These are phyloP conservation scores for Aegilops umbellulata DNA, from an alignment of 176 grass and related monocot species.

Conservation along the genomic window DNA sequence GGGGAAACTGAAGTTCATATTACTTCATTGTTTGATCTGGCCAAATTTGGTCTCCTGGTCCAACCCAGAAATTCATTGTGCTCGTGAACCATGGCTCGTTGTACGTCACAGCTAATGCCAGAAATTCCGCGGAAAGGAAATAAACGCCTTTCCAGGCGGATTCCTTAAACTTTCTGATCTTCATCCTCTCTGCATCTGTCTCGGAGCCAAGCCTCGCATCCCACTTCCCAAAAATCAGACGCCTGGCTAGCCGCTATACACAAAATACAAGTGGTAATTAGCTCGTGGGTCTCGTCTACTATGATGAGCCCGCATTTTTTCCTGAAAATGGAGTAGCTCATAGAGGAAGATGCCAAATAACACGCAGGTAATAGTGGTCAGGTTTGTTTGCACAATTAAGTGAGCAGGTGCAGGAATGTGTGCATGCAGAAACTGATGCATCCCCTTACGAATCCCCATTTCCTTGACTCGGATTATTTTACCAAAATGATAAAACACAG, in stretches of 20 bases:
- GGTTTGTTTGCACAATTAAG: not conserved
- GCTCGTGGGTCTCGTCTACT: not conserved
- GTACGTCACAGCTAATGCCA: constrained; percentile 63
- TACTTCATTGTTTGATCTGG: constrained; percentile 84
- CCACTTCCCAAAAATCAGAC: constrained; percentile 41
- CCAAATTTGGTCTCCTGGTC: constrained; percentile 74
- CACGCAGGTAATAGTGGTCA: not conserved
- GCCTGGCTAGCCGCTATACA: constrained; percentile 53
- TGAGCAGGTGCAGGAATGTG: not conserved
- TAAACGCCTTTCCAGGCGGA: constrained; percentile 82
- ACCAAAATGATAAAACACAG: not conserved
- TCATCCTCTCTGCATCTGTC: constrained; percentile 42
- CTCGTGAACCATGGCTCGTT: constrained; percentile 80
- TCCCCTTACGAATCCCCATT: not conserved
- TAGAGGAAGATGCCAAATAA: not conserved
- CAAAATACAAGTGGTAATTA: constrained; percentile 18
- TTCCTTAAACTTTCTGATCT: constrained; percentile 79
- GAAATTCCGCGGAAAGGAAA: constrained; percentile 76
- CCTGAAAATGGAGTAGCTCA: not conserved
- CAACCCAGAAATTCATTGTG: constrained; percentile 79
- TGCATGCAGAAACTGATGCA: not conserved
- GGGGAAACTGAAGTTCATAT: constrained; percentile 8
- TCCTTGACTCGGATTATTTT: not conserved
- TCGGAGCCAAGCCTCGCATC: constrained; percentile 27
- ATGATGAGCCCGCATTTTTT: not conserved